phyloP scores from a whole-genome alignment of 108 stramenopile species.

The Stephanodiscus minutulus region DNA sequence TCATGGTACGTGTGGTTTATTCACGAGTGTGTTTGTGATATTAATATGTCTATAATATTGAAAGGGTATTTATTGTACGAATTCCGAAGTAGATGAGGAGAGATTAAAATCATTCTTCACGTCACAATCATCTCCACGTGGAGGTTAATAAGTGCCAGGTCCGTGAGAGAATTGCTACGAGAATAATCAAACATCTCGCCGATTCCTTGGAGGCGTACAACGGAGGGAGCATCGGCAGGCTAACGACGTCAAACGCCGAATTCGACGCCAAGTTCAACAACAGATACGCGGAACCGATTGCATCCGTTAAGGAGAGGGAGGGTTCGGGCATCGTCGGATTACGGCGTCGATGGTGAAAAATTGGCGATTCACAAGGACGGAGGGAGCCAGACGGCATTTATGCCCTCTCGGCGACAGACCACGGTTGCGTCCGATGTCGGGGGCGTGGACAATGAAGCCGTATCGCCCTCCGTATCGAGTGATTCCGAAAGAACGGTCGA shows the following conservation, averaged over 20 bases:
- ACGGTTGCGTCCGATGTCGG: background rate
- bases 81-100: no score
- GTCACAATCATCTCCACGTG: no score
- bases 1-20: no score
- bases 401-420: background rate
- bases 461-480: background rate
- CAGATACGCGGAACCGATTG: constrained; percentile 18
- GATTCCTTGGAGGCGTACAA: constrained; percentile 2
- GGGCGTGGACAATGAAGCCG: background rate
- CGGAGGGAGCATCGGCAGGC: constrained; percentile 6
- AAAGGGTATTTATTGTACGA: no score
- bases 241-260: constrained; percentile 1
- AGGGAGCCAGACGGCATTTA: background rate
- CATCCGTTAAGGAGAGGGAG: constrained; percentile 5
- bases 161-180: no score
- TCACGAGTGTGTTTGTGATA: no score
- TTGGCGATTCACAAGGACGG: background rate
- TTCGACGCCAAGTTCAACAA: constrained; percentile 23
- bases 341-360: background rate
- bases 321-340: background rate
- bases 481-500: constrained; percentile 5
- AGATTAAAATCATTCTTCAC: no score
- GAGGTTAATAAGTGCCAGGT: no score
- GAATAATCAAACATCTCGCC: constrained; percentile 15
- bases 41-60: no score